phyloP scores from a whole-genome alignment of 2,329 filamentous ascomycete species.

The Colletotrichum tanaceti region DNA sequence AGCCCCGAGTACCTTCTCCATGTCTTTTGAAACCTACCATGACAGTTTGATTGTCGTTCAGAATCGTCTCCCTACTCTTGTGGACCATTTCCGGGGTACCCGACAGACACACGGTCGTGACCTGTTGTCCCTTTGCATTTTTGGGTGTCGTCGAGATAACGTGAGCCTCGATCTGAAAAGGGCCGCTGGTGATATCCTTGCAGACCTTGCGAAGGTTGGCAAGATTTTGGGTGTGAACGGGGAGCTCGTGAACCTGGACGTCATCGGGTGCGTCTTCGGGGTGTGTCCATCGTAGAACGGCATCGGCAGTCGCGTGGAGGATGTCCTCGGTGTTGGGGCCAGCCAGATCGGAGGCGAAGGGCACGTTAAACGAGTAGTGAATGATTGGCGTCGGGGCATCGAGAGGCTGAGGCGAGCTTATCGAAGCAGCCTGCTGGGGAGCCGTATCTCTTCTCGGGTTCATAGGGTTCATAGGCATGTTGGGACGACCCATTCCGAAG shows the following conservation, averaged over 20 bases:
- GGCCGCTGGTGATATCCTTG: conserved; percentile 79
- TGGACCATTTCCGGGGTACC: conserved; percentile 89
- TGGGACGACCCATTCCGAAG: conserved; percentile 72
- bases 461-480: conserved; percentile 66
- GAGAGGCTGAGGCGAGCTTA: conserved; percentile 76
- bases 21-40: conserved; percentile 72
- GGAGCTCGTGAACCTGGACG: conserved; percentile 86
- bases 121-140: conserved; percentile 71
- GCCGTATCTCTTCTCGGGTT: conserved; percentile 69
- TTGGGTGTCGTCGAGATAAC: conserved; percentile 87
- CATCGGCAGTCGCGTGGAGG: conserved; percentile 88
- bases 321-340: conserved; percentile 96
- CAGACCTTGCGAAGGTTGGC: conserved; percentile 83
- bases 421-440: conserved; percentile 63
- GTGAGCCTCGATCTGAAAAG: conserved; percentile 81
- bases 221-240: conserved; percentile 91
- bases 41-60: conserved; percentile 92
- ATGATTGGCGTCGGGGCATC: conserved; percentile 72
- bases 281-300: conserved; percentile 92
- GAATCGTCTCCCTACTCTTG: conserved; percentile 87
- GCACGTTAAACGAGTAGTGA: conserved; percentile 96
- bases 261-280: conserved; percentile 87
- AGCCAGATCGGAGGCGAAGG: conserved; percentile 90
- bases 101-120: conserved; percentile 91
- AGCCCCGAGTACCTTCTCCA: background rate